Evolutionary conservation across 345 rosid species (phyloP).

Genomic region (Salix udensis): DNA sequence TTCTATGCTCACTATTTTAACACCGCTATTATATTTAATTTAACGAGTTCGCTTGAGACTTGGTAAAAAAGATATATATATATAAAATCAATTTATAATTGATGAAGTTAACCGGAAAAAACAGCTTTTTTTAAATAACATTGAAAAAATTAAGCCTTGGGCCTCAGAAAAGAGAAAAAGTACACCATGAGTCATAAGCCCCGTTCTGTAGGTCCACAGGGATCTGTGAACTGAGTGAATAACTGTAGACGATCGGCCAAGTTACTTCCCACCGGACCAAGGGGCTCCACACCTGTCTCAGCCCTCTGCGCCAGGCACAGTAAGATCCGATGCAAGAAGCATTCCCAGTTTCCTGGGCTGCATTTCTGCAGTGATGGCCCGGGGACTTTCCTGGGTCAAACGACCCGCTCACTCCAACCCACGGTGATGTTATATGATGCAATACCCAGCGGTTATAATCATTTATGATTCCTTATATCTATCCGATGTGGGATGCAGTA

Average conservation of each 20-base stretch:
- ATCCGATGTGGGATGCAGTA: not conserved
- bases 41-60: too few relatives aligned
- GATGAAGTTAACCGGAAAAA: too few relatives aligned
- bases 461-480: too few relatives aligned
- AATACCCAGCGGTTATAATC: accelerated
- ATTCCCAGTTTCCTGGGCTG: not conserved
- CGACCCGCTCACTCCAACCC: not conserved
- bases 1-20: too few relatives aligned
- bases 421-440: accelerated
- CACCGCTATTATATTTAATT: too few relatives aligned
- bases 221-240: not conserved
- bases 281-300: not conserved
- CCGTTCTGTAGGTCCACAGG: not conserved
- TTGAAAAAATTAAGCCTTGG: too few relatives aligned
- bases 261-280: not conserved
- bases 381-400: not conserved
- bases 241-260: not conserved
- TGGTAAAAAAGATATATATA: too few relatives aligned
- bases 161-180: too few relatives aligned
- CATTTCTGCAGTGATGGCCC: not conserved
- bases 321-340: not conserved
- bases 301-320: not conserved
- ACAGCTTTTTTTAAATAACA: too few relatives aligned
- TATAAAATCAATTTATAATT: too few relatives aligned
- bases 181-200: not conserved